Percentiles rank a stretch among this genome's conserved stretches.
Conservation (phyloP, 129 eudicot genomes). For the Flaveria sonorensis region DNA sequence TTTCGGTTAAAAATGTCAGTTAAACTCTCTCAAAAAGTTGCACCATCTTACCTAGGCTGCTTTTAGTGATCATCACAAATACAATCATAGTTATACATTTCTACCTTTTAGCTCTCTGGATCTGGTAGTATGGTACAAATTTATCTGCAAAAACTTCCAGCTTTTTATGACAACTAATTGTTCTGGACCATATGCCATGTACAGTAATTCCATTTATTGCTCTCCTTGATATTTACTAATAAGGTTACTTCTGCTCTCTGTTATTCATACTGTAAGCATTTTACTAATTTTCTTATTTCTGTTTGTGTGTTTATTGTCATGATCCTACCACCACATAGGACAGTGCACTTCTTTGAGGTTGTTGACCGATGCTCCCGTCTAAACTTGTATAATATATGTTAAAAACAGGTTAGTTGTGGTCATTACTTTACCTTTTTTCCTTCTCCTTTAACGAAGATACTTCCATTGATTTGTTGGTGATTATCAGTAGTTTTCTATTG, state of each 20-base stretch:
- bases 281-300: conserved; percentile 4
- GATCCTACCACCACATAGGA: conserved; percentile 1
- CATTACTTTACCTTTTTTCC: neutral
- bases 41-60: conserved; percentile 8
- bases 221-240: neutral
- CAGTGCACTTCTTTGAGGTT: neutral
- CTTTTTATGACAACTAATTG: conserved; percentile 16
- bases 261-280: conserved; percentile 17
- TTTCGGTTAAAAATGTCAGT: neutral
- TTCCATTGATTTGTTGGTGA: neutral
- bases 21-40: neutral
- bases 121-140: conserved; percentile 19
- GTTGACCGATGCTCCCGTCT: conserved; percentile 5
- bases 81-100: conserved; percentile 25
- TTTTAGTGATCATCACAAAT: conserved; percentile 18
- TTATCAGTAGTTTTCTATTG: conserved; percentile 9
- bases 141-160: conserved; percentile 20
- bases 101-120: conserved; percentile 7
- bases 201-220: conserved; percentile 4
- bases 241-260: conserved; percentile 10
- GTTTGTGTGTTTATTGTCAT: conserved; percentile 4
- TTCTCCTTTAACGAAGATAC: neutral
- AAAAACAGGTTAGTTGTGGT: conserved; percentile 22
- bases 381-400: conserved; percentile 9
- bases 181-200: neutral